Conservation (phyloP, 1,284 basidiomycete genomes). For the Trichosporon sp. region DNA sequence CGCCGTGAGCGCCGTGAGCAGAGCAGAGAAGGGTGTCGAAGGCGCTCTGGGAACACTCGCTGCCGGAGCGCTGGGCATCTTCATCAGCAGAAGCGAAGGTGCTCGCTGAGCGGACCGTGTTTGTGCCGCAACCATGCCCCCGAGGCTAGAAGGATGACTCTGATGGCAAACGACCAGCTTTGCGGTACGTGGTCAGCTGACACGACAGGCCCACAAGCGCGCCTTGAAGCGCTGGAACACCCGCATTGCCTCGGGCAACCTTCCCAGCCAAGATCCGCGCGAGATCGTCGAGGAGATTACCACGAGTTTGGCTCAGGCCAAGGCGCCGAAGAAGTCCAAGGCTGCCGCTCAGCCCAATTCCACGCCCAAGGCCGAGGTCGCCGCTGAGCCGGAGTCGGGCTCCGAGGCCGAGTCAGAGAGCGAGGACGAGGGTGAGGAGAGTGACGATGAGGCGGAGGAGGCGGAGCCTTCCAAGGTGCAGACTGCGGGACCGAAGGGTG, state of each 20-base stretch:
- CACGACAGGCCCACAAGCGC: constrained; percentile 28
- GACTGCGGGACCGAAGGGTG: background rate
- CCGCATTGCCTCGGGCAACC: constrained; percentile 13
- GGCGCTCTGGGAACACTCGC: too few species aligned
- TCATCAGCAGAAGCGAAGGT: too few species aligned
- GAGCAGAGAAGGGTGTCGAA: background rate
- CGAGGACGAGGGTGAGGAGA: constrained; percentile 4
- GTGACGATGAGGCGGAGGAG: background rate
- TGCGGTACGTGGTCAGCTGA: background rate
- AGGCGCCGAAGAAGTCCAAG: constrained; percentile 6
- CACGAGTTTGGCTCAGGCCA: constrained; percentile 7
- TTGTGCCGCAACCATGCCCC: too few species aligned
- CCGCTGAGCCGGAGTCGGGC: constrained; percentile 5
- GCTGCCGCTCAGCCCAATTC: background rate
- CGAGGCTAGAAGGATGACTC: too few species aligned
- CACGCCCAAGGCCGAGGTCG: background rate
- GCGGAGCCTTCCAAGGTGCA: background rate
- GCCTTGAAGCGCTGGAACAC: constrained; percentile 27
- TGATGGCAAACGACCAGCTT: too few species aligned
- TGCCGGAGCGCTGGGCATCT: too few species aligned
- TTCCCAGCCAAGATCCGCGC: constrained; percentile 23
- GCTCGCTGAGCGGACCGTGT: too few species aligned
- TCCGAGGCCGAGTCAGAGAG: background rate
- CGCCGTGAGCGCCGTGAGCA: too few species aligned
- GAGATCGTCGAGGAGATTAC: constrained; percentile 30